A percentile compares a stretch with the other conserved stretches of the same genome.
These are phyloP conservation scores for Colletotrichum simmondsii DNA, from an alignment of 2,329 filamentous ascomycete genomes.

Conservation along the genomic window DNA sequence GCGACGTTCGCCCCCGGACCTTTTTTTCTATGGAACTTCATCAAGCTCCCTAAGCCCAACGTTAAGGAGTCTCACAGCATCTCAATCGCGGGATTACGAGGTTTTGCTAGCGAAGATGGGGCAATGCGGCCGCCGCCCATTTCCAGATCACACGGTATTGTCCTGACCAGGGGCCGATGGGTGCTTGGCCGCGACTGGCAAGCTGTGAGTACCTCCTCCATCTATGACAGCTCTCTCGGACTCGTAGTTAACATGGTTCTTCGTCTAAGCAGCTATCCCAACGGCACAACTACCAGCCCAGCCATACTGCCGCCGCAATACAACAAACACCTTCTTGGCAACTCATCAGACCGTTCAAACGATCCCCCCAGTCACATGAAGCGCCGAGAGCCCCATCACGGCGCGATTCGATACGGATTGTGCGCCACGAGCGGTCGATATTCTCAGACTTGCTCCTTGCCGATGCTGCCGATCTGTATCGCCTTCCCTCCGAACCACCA, in stretches of 20 bases:
- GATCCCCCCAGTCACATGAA: not conserved
- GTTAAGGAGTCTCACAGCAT: not conserved
- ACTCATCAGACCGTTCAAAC: not conserved
- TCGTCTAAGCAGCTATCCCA: not conserved
- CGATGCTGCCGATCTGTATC: slow-evolving; percentile 10
- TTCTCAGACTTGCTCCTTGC: not conserved
- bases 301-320: not conserved
- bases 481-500: not conserved
- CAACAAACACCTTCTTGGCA: not conserved
- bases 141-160: slow-evolving; percentile 20
- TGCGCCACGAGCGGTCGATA: not conserved
- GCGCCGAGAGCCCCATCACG: not conserved
- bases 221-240: not conserved
- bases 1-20: not conserved
- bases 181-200: not conserved
- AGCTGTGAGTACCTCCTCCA: slow-evolving; percentile 1
- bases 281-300: slow-evolving; percentile 1
- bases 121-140: slow-evolving; percentile 32
- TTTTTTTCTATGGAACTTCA: not conserved
- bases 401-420: too few species aligned
- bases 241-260: not conserved
- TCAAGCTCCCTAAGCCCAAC: not conserved
- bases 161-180: slow-evolving; percentile 28
- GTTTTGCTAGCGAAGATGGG: slow-evolving; percentile 30
- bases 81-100: not conserved